Base-by-base conservation (phyloP, 306 rosid species). In the Cucumis hystrix region DNA sequence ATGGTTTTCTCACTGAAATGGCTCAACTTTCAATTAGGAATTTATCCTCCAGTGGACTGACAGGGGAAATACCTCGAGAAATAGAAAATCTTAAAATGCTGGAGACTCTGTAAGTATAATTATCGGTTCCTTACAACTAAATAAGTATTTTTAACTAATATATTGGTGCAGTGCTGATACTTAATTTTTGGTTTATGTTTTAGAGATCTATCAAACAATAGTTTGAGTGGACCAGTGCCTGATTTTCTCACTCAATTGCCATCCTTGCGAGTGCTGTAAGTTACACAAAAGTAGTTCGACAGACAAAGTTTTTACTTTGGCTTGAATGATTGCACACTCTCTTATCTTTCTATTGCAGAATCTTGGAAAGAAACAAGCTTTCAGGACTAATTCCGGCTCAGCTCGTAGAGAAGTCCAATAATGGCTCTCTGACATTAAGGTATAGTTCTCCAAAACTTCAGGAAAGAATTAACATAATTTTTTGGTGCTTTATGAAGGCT, bases 141-240 rank as follows among this genome's bases (percentile, higher is more conserved):
- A 35, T 0, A 51, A 17, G n/a, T 37, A 8, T 61, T n/a, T 71
- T 17, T 33, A 47, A 28, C 56, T 64, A 18, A 11, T 33, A 13
- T 33, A 62, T 45, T 23, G 25, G 25, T 23, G 25, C n/a, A 16
- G 43, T 30, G 28, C 35, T 6, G 30, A 63, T 30, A 14, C 43
- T 75, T 33, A n/a, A 40, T 55, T 41, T 30, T 67, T 71, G 45
- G 30, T 30, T 66, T 18, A 28, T 28, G 51, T 80, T 75, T 35
- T 83, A 87, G 91, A 82, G 88, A 83, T 85, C 52, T 85, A 73
- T 87, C 88, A 69, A 51, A 82, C 77, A 87, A 87, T 78, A 79
- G 13, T 37, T 78, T 87, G 37, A 78, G 74, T 3, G 89, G 89
- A 71, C 14, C 71, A 17, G 47, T 88, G 18, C 89, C 89, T 15